Conservation (phyloP, 2,329 filamentous ascomycete genomes). For the Chaetomium sp. region DNA sequence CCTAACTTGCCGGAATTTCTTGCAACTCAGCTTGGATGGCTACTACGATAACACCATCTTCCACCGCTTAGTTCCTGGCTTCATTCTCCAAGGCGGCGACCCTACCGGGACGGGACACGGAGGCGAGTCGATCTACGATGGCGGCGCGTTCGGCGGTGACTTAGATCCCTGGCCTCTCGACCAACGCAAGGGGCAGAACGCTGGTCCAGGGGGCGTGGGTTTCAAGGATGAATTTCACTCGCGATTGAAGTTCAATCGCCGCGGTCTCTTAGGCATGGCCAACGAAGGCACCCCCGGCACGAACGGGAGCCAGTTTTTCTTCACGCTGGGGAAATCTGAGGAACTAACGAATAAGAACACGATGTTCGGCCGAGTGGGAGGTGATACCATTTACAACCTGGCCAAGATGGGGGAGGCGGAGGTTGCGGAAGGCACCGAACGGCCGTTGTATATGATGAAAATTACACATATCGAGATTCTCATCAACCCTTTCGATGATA, state of each 20-base stretch:
- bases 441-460: slow-evolving; percentile 78
- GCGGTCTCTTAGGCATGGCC: slow-evolving; percentile 92
- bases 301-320: slow-evolving; percentile 96
- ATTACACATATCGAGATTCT: slow-evolving; percentile 69
- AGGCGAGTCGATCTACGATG: slow-evolving; percentile 86
- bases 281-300: slow-evolving; percentile 72
- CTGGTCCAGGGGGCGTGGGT: slow-evolving; percentile 51
- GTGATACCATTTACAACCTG: slow-evolving; percentile 93
- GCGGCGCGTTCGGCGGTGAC: slow-evolving; percentile 66
- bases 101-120: slow-evolving; percentile 88
- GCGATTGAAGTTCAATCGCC: slow-evolving; percentile 83
- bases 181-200: slow-evolving; percentile 55
- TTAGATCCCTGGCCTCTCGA: slow-evolving; percentile 68
- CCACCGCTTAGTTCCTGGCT: slow-evolving; percentile 84
- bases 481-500: slow-evolving; percentile 75
- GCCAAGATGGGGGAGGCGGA: slow-evolving; percentile 90
- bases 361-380: slow-evolving; percentile 83
- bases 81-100: slow-evolving; percentile 91
- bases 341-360: slow-evolving; percentile 89
- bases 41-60: slow-evolving; percentile 95
- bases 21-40: slow-evolving; percentile 88
- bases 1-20: slow-evolving; percentile 86
- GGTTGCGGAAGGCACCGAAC: slow-evolving; percentile 68
- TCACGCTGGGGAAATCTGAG: slow-evolving; percentile 77
- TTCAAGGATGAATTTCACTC: slow-evolving; percentile 87